These are phyloP conservation scores for Pseudonitzschia delicatissima DNA, from an alignment of 108 stramenopile species.

Conservation along the genomic window DNA sequence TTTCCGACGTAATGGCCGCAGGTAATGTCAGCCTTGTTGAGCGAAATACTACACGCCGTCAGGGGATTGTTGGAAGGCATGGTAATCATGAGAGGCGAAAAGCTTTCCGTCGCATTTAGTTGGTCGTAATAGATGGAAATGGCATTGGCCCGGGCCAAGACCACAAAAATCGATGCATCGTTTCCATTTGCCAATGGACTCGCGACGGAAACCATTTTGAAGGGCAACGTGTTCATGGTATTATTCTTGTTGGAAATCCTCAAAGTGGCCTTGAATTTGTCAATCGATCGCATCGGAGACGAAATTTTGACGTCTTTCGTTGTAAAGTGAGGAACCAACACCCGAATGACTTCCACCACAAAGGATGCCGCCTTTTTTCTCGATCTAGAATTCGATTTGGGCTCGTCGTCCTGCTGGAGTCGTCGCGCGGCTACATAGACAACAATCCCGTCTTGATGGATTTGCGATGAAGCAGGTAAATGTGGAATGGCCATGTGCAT, in stretches of 20 bases:
- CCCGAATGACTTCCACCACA: constrained; percentile 18
- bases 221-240: constrained; percentile 26
- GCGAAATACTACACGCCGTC: constrained; percentile 23
- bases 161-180: constrained; percentile 18
- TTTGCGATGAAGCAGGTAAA: background rate
- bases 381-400: background rate
- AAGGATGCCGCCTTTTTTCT: background rate
- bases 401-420: constrained; percentile 8
- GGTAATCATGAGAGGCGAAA: constrained; percentile 15
- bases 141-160: constrained; percentile 20
- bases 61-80: constrained; percentile 27
- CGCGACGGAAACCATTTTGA: constrained; percentile 19
- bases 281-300: constrained; percentile 18
- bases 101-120: background rate
- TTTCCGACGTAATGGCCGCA: constrained; percentile 50
- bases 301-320: background rate
- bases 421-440: constrained; percentile 15
- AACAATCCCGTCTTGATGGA: constrained; percentile 19
- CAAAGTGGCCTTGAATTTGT: constrained; percentile 28
- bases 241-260: constrained; percentile 17
- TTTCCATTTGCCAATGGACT: background rate
- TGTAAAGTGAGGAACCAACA: constrained; percentile 25
- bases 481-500: constrained; percentile 24
- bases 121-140: constrained; percentile 30
- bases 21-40: constrained; percentile 39